These are phyloP conservation scores for Rhizoclosmatium sp. DNA, from an alignment of 192 early-diverging fungal species.

Conservation along the genomic window DNA sequence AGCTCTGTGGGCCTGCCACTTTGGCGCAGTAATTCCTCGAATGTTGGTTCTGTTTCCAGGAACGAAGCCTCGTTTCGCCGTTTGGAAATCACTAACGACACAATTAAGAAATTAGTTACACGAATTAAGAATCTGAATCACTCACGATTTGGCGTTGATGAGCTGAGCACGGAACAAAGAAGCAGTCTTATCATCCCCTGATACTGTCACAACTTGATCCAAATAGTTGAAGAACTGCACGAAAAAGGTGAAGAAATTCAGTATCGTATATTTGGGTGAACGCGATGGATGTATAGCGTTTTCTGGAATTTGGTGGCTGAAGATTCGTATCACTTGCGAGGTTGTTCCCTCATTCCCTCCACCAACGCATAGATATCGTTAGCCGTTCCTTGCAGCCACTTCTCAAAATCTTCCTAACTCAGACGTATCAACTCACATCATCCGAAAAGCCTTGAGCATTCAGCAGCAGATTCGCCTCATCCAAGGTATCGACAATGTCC, in stretches of 20 bases:
- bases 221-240: background rate
- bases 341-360: background rate
- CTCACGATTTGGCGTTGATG: constrained; percentile 7
- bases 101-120: background rate
- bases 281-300: no score
- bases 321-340: background rate
- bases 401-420: no score
- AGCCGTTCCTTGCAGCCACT: background rate
- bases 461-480: constrained; percentile 27
- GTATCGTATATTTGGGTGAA: no score
- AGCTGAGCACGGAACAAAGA: background rate
- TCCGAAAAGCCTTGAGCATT: background rate
- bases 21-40: constrained; percentile 11
- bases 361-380: background rate
- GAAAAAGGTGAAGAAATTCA: background rate
- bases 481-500: constrained; percentile 28
- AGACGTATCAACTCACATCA: constrained; percentile 10
- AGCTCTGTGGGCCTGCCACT: constrained; percentile 5
- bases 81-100: constrained; percentile 3
- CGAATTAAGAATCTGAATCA: background rate
- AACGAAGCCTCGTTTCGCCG: constrained; percentile 17
- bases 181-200: constrained; percentile 20
- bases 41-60: background rate
- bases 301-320: background rate
- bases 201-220: background rate